Evolutionary conservation across 805 yeast species (phyloP), one percentile per base, ranked within the genome.

Genomic region (Hanseniaspora vineae): DNA sequence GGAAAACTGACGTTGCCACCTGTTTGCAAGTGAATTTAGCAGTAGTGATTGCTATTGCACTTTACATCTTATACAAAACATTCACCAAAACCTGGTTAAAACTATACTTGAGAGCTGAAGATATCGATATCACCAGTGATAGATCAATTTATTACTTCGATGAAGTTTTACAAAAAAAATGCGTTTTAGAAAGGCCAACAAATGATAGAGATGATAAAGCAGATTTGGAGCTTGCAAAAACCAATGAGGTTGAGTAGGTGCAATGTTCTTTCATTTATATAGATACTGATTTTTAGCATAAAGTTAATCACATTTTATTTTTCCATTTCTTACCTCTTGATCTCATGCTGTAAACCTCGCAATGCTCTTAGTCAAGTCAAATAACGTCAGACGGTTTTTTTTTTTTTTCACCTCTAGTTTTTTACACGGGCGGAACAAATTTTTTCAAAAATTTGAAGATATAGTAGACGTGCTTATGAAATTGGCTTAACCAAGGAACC

Each of bases 21-120:
- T 77, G 77, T 62, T 75, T 78, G 67, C 67, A 76, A 56, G 62
- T 70, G 49, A 77, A 78, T 62, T 58, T 76, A 50, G 73, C 76
- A 37, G 63, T 73, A 42, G 68, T 72, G 15, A 66, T 72, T 35
- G 67, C 73, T 62, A 50, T 77, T 35, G 54, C 69, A 1, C 64
- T 76, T 49, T 73, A 70, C 61, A 43, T 68, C 32, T 64, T 62
- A 15, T 75, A 74, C 62, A 73, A 70, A 61, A 37, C 74, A 23
- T 71, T 70, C 65, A 66, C 60, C 40, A 52, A 56, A 37, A 61
- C 56, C 40, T 63, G 64, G 60, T 23, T 77, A 75, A 42, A 71
- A 80, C 53, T 84, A 80, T 55, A 65, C 80, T 37, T 77, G 71
- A 48, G 67, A 40, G 57, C 61, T 6, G 52, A 58, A 17, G 57